A percentile compares a stretch with the other conserved stretches of the same genome.
Conservation (phyloP, 2,329 filamentous ascomycete species). For the Metarhizium sp. region DNA sequence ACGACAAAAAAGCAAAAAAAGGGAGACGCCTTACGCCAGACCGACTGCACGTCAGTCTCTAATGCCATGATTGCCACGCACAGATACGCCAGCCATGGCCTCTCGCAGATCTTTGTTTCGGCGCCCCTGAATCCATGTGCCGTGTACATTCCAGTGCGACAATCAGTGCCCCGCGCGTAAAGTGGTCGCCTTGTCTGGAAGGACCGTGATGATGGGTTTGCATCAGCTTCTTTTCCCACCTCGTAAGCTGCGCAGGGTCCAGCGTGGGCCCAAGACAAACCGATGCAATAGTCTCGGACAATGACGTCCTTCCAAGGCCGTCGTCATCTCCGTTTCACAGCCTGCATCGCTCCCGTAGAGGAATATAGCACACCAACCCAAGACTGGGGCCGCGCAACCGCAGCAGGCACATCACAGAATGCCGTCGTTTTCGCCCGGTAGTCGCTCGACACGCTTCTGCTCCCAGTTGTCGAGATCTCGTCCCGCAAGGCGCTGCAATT, state of each 20-base stretch:
- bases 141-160: too few relatives aligned
- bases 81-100: too few relatives aligned
- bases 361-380: too few relatives aligned
- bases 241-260: not conserved
- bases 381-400: not conserved
- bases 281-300: not conserved
- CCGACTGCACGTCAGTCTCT: too few relatives aligned
- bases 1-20: too few relatives aligned
- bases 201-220: not conserved
- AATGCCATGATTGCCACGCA: too few relatives aligned
- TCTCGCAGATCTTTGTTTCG: too few relatives aligned
- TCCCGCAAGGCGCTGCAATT: conserved; percentile 39
- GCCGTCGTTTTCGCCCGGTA: conserved; percentile 85
- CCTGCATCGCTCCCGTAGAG: not conserved
- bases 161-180: not conserved
- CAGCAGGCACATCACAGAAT: conserved; percentile 39
- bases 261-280: not conserved
- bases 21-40: too few relatives aligned
- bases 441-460: conserved; percentile 83
- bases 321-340: conserved; percentile 5
- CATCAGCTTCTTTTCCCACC: too few relatives aligned
- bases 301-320: conserved; percentile 3
- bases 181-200: not conserved
- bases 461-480: conserved; percentile 96
- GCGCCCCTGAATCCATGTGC: too few relatives aligned